Conservation (phyloP, 2,329 filamentous ascomycete species). For the Epichloe sylvatica region DNA sequence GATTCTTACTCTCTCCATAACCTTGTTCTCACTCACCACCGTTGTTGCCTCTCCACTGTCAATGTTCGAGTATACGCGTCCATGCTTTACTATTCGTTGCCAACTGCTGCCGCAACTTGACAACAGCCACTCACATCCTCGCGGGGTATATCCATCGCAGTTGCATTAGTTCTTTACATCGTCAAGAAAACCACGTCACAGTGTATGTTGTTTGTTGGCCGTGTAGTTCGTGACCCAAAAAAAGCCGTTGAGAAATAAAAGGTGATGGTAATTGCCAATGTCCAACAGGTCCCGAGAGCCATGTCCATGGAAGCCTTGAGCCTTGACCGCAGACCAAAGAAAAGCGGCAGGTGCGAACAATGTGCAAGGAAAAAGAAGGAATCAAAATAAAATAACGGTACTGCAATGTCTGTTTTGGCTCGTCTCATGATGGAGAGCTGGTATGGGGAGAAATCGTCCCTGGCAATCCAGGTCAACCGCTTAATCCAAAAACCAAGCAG, state of each 20-base stretch:
- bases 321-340: not conserved
- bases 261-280: slow-evolving; percentile 13
- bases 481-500: not conserved
- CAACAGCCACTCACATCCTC: slow-evolving; percentile 22
- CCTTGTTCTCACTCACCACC: slow-evolving; percentile 14
- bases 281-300: not conserved
- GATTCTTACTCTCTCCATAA: slow-evolving; percentile 4
- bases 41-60: slow-evolving; percentile 19
- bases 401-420: not conserved
- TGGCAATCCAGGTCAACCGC: not conserved
- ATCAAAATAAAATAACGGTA: not conserved
- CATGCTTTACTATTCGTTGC: slow-evolving; percentile 3
- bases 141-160: slow-evolving; percentile 29
- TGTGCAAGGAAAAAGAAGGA: not conserved
- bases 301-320: not conserved
- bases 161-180: slow-evolving; percentile 21
- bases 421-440: not conserved
- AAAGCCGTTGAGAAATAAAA: slow-evolving; percentile 14
- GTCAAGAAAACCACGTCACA: slow-evolving; percentile 24
- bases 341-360: not conserved
- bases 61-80: slow-evolving; percentile 5
- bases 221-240: slow-evolving; percentile 19
- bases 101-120: slow-evolving; percentile 7
- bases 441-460: not conserved
- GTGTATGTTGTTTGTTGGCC: slow-evolving; percentile 17